Conservation (phyloP, 2,329 filamentous ascomycete genomes). For the Penicillium sp. region DNA sequence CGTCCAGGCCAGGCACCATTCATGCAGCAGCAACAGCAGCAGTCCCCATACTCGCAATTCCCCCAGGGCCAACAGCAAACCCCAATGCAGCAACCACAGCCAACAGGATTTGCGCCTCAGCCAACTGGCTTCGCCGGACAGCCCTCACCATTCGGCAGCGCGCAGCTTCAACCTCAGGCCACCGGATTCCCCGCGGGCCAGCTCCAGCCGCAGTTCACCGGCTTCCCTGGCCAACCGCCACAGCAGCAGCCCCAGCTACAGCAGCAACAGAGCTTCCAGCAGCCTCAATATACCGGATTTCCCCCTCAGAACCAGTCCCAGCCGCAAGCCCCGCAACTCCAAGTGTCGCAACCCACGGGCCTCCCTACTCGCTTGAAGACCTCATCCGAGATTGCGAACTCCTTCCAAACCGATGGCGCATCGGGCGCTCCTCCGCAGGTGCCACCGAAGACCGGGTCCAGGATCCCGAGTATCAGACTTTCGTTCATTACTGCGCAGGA, state of each 20-base stretch:
- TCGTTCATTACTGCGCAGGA: constrained; percentile 96
- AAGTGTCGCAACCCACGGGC: constrained; percentile 48
- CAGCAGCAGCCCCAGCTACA: constrained; percentile 45
- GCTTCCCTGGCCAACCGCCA: constrained; percentile 44
- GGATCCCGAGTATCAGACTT: constrained; percentile 89
- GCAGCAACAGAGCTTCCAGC: constrained; percentile 49
- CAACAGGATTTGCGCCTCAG: constrained; percentile 57
- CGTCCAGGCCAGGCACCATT: constrained; percentile 66
- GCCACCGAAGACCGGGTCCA: constrained; percentile 65
- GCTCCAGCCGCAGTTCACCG: constrained; percentile 50
- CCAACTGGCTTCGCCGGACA: constrained; percentile 58
- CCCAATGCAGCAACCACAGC: constrained; percentile 53
- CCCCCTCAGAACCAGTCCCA: constrained; percentile 44
- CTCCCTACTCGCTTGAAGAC: constrained; percentile 61
- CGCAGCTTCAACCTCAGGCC: constrained; percentile 64
- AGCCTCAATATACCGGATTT: constrained; percentile 63
- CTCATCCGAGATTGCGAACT: constrained; percentile 65
- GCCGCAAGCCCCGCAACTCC: constrained; percentile 28
- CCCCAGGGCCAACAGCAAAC: constrained; percentile 50
- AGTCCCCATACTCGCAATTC: constrained; percentile 46
- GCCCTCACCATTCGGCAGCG: constrained; percentile 54
- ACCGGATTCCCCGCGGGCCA: constrained; percentile 63
- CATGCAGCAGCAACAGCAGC: constrained; percentile 54
- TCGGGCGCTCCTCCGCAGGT: constrained; percentile 58
- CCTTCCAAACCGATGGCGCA: constrained; percentile 51